Percentiles rank a stretch among this genome's conserved stretches.
Evolutionary conservation across 2,329 filamentous ascomycete genomes (phyloP).

Genomic region (Trichoderma aggressivum): DNA sequence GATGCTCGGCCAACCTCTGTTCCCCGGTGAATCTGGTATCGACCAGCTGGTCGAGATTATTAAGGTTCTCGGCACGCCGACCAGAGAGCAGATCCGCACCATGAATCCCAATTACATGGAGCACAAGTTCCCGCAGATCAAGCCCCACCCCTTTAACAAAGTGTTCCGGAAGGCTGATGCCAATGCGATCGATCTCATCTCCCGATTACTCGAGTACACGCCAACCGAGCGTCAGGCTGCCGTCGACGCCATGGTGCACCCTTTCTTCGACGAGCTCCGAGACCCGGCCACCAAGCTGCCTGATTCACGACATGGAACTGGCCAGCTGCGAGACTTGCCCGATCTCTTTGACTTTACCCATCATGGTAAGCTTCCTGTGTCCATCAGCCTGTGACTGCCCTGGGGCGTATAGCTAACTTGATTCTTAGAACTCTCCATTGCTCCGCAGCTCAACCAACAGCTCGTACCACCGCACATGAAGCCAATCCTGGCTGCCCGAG

Average conservation of each 20-base stretch:
- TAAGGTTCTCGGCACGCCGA: conserved; percentile 95
- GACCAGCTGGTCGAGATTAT: conserved; percentile 99
- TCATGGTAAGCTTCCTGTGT: conserved; percentile 66
- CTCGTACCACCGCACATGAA: conserved; percentile 83
- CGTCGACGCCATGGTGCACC: conserved; percentile 95
- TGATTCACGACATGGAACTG: conserved; percentile 86
- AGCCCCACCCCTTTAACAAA: conserved; percentile 98
- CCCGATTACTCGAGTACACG: conserved; percentile 90
- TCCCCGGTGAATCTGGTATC: conserved; percentile 97
- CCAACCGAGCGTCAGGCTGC: conserved; percentile 92
- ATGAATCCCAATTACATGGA: conserved; percentile 99
- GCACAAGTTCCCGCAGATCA: conserved; percentile 99
- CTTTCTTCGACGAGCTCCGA: conserved; percentile 96
- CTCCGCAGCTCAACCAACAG: conserved; percentile 79
- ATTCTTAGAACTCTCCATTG: conserved; percentile 87
- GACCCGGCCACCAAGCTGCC: conserved; percentile 88
- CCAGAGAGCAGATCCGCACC: conserved; percentile 94
- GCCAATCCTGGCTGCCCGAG: conserved; percentile 67
- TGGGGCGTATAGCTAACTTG: neutral
- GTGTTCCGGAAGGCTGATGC: conserved; percentile 95
- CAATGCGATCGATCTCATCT: conserved; percentile 93
- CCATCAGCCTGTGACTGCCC: neutral
- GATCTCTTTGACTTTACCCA: conserved; percentile 88
- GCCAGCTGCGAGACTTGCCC: conserved; percentile 76
- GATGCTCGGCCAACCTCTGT: conserved; percentile 96